Evolutionary conservation across 441 rosid species (phyloP).

Genomic region (Pelargonium myrrhifolium): DNA sequence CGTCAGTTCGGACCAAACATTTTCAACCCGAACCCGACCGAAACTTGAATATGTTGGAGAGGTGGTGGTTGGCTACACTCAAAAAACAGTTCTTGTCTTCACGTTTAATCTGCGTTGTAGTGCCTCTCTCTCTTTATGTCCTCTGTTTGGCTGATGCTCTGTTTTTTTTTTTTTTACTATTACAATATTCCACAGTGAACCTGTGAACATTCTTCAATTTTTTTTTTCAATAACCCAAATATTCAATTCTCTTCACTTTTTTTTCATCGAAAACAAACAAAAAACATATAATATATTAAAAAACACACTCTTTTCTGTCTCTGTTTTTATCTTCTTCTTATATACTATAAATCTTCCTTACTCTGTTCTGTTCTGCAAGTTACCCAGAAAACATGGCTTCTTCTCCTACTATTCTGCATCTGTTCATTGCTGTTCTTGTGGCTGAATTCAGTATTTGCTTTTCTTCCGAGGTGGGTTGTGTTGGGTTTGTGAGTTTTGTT

Average conservation of each 20-base stretch:
- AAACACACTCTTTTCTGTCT: neutral
- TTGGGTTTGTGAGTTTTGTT: neutral
- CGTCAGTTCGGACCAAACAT: no score
- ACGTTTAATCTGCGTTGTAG: constrained; percentile 1
- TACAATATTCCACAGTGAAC: constrained; percentile 11
- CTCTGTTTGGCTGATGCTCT: neutral
- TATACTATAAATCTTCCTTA: no score
- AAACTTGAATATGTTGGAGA: neutral
- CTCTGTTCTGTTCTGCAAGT: neutral
- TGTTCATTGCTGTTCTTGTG: constrained; percentile 16
- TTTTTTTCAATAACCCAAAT: neutral
- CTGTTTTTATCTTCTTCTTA: neutral
- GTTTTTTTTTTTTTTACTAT: neutral
- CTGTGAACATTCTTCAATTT: constrained; percentile 12
- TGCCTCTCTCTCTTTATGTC: neutral
- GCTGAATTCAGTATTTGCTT: constrained; percentile 18
- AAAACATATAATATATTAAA: neutral
- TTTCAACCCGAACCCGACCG: no score
- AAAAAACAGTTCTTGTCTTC: constrained; percentile 1
- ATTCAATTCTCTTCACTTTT: neutral
- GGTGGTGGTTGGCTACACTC: neutral
- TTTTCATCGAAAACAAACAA: neutral
- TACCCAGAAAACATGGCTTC: constrained; percentile 1
- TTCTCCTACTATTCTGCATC: constrained; percentile 4
- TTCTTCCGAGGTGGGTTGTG: constrained; percentile 26